These are phyloP conservation scores for Helminthosporium solani DNA, from an alignment of 2,329 filamentous ascomycete genomes.

Conservation along the genomic window DNA sequence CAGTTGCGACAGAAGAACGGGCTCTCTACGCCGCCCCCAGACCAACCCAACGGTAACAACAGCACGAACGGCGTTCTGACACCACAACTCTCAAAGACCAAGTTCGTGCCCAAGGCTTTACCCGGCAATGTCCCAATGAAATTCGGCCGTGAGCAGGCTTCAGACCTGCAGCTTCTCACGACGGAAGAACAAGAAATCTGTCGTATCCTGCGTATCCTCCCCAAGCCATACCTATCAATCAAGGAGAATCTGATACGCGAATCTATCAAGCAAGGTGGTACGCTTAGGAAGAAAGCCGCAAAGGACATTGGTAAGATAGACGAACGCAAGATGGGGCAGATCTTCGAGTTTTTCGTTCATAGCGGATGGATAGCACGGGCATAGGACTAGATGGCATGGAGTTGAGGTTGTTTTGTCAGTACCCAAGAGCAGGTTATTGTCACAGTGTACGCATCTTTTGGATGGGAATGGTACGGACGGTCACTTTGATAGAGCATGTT, in stretches of 20 bases:
- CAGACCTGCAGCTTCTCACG: constrained; percentile 82
- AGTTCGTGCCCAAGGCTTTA: constrained; percentile 58
- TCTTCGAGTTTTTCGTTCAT: constrained; percentile 95
- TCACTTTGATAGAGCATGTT: too few species aligned
- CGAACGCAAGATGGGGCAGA: constrained; percentile 75
- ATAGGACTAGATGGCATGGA: constrained; percentile 39
- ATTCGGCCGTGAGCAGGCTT: constrained; percentile 72
- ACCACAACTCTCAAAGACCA: constrained; percentile 44
- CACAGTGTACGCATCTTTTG: too few species aligned
- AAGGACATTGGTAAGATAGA: constrained; percentile 84
- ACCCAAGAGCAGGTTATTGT: neutral
- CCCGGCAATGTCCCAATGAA: constrained; percentile 64
- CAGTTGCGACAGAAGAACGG: constrained; percentile 51
- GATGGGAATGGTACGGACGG: too few species aligned
- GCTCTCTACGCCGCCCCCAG: constrained; percentile 44
- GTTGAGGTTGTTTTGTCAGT: neutral
- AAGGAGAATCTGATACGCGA: constrained; percentile 93
- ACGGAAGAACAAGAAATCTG: constrained; percentile 85
- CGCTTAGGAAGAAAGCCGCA: constrained; percentile 90
- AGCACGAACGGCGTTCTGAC: constrained; percentile 38
- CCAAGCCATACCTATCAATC: constrained; percentile 92
- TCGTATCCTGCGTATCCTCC: constrained; percentile 77
- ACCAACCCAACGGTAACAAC: constrained; percentile 54
- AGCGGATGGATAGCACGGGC: constrained; percentile 89
- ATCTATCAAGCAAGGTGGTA: constrained; percentile 83